Evolutionary conservation across 1,139 yeast species (phyloP), one percentile per base, ranked within the genome.

Genomic region (Zygosaccharomyces pseudobailii): DNA sequence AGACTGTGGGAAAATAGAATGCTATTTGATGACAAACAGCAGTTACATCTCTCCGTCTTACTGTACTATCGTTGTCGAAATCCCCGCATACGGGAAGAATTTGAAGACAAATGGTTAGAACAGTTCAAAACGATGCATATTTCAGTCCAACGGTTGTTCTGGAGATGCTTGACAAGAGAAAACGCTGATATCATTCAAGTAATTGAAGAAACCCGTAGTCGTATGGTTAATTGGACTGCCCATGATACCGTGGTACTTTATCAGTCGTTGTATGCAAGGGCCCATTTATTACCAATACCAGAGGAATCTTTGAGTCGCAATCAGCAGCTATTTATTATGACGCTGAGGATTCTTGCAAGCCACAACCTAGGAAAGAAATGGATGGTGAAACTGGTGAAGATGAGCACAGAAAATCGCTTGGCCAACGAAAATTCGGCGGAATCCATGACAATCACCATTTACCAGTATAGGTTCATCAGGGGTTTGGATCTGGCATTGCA

Each of bases 381-480:
- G 55, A 42, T 51, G 35, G 46, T 56, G 3, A 52, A 52, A 8
- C 51, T 60, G n/a, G 64, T 62, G 2, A 57, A 58, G 40, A 40
- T 57, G 36, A 60, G 65, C 41, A 52, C 61, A 17, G 59, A 59
- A 36, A 49, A 48, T 42, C 57, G 55, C 43, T 36, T 62, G 25
- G 44, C 54, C 4, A 23, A 28, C 20, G 59, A 56, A 19, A 19
- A 38, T 25, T 34, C 13, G 2, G 28, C 38, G 21, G 40, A 40
- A 13, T 32, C 40, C n/a, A 17, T 45, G 8, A 34, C 47, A 5
- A 45, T 45, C 17, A 42, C 54, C 10, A 46, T 58, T 27, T 48
- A 48, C 31, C 58, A 59, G 41, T 61, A 59, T 40, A 52, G 58
- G 36, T 59, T 60, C 40, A 53, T 57, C n/a, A 53, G 63, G 27